Evolutionary conservation across 495 filamentous ascomycete genomes (phyloP), one percentile per base, ranked within the genome.

Genomic region (Pyrenula aspistea): DNA sequence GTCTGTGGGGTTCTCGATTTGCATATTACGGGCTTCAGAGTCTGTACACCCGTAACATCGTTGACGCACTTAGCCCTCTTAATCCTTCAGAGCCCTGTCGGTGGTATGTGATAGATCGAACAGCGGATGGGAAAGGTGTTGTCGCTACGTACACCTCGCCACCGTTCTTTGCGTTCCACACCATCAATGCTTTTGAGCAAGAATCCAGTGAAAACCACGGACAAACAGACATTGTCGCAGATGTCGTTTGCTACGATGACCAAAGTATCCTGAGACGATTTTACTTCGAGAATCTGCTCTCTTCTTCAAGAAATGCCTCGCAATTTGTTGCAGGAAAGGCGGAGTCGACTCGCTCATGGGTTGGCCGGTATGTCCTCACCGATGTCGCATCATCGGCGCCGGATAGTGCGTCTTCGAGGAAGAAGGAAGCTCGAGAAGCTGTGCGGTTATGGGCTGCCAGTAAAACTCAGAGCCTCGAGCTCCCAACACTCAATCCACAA

Each of bases 151-250:
- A 79, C 62, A 76, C 83, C 24, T 81, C 73, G 22, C 70, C 72
- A 0, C 74, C 83, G 0, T 83, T 84, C 56, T 92, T 88, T 71
- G 80, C 77, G 66, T 91, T 91, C 68, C 86, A 92, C 68, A 77
- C 82, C 2, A 71, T 87, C 62, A 91, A 91, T 61, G 78, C 86
- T 0, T 91, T 82, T 68, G 82, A 89, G 59, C 80, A 87, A 55
- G 57, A 66, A 0, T 71, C 71, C 0, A 24, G 64, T 1, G 63
- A 63, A 2, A 69, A 75, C 22, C 55, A 67, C 0, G 61, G 62
- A 20, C 67, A 73, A 25, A 68, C 63, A 3, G 72, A 82, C 56
- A 74, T 88, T 11, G 66, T 83, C 20, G 77, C 77, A 54, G 86
- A 88, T 51, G 59, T 83, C 0, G 65, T 80, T 21, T 67, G 70